A percentile compares a stretch with the other conserved stretches of the same genome.
phyloP scores from a whole-genome alignment of 257 asterid genomes.

The Misopates orontium region DNA sequence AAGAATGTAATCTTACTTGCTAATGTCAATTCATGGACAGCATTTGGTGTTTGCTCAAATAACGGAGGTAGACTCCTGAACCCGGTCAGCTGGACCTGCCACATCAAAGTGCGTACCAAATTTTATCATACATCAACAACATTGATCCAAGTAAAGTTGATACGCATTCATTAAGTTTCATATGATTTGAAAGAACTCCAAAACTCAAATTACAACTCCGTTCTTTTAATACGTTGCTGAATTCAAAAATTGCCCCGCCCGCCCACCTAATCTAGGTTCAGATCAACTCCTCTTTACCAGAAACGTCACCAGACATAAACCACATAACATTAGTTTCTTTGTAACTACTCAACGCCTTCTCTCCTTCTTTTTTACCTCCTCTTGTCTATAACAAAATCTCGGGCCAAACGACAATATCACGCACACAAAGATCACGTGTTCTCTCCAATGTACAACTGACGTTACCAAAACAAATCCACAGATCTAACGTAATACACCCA shows the following conservation, averaged over 20 bases:
- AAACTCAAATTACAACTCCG: not conserved
- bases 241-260: not conserved
- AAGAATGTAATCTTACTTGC: conserved; percentile 45
- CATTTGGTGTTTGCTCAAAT: conserved; percentile 52
- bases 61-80: conserved; percentile 66
- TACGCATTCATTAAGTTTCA: conserved; percentile 1
- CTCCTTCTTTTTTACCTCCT: not conserved
- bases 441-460: not conserved
- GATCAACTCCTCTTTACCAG: not conserved
- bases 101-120: conserved; percentile 3
- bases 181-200: not conserved
- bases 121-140: conserved; percentile 12
- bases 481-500: conserved; percentile 20
- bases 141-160: not conserved
- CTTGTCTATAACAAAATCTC: not conserved
- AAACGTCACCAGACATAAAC: not conserved
- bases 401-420: not conserved
- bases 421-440: not conserved
- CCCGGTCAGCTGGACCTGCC: conserved; percentile 51
- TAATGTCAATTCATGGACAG: conserved; percentile 50
- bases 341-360: not conserved
- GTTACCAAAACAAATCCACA: not conserved
- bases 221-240: not conserved
- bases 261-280: not conserved
- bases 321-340: not conserved